Conservation (phyloP, 2,329 filamentous ascomycete genomes). For the Aspergillus sp. region DNA sequence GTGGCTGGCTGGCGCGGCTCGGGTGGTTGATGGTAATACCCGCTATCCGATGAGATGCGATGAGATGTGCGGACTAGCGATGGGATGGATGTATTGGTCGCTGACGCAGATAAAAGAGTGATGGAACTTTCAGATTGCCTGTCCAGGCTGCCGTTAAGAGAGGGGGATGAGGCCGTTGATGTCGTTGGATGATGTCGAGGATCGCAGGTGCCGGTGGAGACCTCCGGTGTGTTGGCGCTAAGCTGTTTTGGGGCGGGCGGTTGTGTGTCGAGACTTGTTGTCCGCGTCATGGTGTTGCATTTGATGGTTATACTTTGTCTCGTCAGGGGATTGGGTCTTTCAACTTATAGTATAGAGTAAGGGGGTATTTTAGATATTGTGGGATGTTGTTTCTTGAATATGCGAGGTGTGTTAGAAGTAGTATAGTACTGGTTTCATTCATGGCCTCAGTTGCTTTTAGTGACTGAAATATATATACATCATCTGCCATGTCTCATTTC, state of each 20-base stretch:
- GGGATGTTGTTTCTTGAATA: not conserved
- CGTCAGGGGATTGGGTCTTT: not conserved
- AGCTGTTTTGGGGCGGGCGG: not conserved
- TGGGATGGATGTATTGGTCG: no score
- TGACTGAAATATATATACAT: not conserved
- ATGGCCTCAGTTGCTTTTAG: not conserved
- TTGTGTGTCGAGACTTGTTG: not conserved
- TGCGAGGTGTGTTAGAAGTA: not conserved
- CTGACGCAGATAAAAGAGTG: no score
- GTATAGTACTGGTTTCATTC: not conserved
- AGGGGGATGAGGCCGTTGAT: not conserved
- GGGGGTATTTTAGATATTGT: not conserved
- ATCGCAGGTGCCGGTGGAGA: not conserved
- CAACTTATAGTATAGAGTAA: not conserved
- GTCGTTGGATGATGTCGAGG: not conserved
- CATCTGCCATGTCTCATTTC: not conserved
- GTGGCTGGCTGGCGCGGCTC: conserved; percentile 1
- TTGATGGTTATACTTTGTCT: not conserved
- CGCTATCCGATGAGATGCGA: no score
- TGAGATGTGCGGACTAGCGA: no score
- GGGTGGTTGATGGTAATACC: not conserved
- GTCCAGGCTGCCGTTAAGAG: not conserved
- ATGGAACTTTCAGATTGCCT: not conserved
- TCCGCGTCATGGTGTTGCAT: not conserved
- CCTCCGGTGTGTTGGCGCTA: not conserved